Conservation (phyloP, 306 rosid genomes). For the Lagenaria siceraria region DNA sequence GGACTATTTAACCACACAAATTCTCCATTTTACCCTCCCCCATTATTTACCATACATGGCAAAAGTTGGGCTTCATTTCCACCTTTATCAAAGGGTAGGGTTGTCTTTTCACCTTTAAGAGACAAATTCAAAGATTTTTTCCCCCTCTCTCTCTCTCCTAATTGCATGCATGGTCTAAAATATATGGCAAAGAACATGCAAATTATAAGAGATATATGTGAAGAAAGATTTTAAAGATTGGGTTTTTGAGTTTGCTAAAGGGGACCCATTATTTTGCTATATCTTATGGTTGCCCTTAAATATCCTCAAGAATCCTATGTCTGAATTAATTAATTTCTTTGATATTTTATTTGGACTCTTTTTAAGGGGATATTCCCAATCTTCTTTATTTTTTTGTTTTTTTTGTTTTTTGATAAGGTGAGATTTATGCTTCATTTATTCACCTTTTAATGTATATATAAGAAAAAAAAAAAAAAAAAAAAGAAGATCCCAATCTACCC, state of each 20-base stretch:
- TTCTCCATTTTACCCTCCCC: slow-evolving; percentile 30
- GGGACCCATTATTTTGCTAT: slow-evolving; percentile 28
- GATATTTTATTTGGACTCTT: slow-evolving; percentile 7
- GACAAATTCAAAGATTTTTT: not conserved
- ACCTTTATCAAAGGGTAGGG: slow-evolving; percentile 16
- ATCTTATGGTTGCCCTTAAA: slow-evolving; percentile 7
- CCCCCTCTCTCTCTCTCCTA: not conserved
- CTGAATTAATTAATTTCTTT: slow-evolving; percentile 17
- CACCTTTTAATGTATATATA: slow-evolving; percentile 7
- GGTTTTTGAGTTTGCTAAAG: not conserved
- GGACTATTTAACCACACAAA: slow-evolving; percentile 7
- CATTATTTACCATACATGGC: not conserved
- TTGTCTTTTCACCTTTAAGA: slow-evolving; percentile 12
- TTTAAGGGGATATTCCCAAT: slow-evolving; percentile 15
- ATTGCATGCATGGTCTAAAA: slow-evolving; percentile 5
- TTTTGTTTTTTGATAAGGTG: slow-evolving; percentile 20
- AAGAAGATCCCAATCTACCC: not conserved
- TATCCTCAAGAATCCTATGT: slow-evolving; percentile 43
- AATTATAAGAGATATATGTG: not conserved
- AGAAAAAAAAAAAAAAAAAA: not conserved
- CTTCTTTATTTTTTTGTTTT: not conserved
- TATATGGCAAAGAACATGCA: not conserved
- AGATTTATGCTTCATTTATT: slow-evolving; percentile 22
- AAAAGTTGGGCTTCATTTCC: not conserved
- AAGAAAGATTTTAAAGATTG: not conserved